Percentiles rank a stretch among this genome's conserved stretches.
These are phyloP conservation scores for Metschnikowia colocasiae DNA, from an alignment of 805 yeast species.

Conservation along the genomic window DNA sequence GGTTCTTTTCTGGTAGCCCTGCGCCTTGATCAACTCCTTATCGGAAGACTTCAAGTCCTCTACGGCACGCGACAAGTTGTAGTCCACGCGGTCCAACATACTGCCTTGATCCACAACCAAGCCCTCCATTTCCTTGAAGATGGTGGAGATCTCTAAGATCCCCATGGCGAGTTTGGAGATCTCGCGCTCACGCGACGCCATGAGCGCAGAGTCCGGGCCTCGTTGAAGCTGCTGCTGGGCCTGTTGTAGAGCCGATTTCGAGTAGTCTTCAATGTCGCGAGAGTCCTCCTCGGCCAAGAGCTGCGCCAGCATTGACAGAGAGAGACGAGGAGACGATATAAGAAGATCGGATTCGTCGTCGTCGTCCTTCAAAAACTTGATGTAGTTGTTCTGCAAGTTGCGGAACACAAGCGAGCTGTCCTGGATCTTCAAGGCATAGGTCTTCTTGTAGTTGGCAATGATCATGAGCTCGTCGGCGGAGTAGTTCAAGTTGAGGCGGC, in stretches of 20 bases:
- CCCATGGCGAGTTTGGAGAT: slow-evolving; percentile 91
- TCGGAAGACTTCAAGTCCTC: slow-evolving; percentile 74
- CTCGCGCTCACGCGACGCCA: slow-evolving; percentile 81
- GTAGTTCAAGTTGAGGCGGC: slow-evolving; percentile 40
- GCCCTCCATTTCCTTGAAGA: slow-evolving; percentile 88
- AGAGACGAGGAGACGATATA: neutral
- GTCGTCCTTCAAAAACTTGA: slow-evolving; percentile 78
- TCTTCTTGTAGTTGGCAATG: slow-evolving; percentile 76
- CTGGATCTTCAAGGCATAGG: slow-evolving; percentile 82
- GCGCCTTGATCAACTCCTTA: slow-evolving; percentile 71
- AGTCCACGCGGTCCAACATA: slow-evolving; percentile 87
- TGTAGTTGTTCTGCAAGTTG: slow-evolving; percentile 83
- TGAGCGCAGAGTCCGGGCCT: slow-evolving; percentile 26
- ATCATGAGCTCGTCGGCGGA: slow-evolving; percentile 54
- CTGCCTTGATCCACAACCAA: slow-evolving; percentile 96
- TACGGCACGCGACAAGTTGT: slow-evolving; percentile 78
- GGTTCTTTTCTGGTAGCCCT: slow-evolving; percentile 78
- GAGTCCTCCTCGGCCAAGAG: slow-evolving; percentile 14
- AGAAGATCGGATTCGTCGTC: slow-evolving; percentile 43
- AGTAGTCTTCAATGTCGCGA: slow-evolving; percentile 41
- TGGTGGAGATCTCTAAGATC: slow-evolving; percentile 86
- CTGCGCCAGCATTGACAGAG: slow-evolving; percentile 4
- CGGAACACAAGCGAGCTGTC: slow-evolving; percentile 73
- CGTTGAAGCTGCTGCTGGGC: slow-evolving; percentile 33
- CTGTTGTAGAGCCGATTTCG: slow-evolving; percentile 49